Evolutionary conservation across 2,329 filamentous ascomycete species (phyloP).

Genomic region (Aspergillus sp.): DNA sequence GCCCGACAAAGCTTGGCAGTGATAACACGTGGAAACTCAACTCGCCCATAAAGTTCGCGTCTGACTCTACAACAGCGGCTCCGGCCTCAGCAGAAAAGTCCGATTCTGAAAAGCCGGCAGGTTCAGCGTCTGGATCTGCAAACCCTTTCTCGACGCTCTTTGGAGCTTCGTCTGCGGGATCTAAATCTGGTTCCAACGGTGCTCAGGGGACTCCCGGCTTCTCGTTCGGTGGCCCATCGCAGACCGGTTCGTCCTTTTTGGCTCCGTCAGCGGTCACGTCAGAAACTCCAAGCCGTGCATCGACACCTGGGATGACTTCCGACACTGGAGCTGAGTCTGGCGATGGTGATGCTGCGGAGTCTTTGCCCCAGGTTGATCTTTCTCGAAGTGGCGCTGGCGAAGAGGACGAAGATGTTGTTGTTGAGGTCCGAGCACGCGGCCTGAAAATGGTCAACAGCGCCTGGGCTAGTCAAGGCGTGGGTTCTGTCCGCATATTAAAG

Average conservation of each 20-base stretch:
- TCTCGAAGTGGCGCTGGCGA: constrained; percentile 66
- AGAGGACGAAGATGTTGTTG: constrained; percentile 68
- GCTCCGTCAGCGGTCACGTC: constrained; percentile 35
- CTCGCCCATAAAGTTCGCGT: constrained; percentile 50
- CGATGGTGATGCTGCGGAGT: constrained; percentile 56
- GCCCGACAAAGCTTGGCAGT: constrained; percentile 13
- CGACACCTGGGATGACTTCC: constrained; percentile 48
- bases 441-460: constrained; percentile 56
- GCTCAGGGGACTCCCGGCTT: constrained; percentile 34
- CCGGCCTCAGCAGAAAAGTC: constrained; percentile 28
- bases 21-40: constrained; percentile 52
- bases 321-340: constrained; percentile 42
- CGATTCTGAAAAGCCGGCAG: constrained; percentile 20
- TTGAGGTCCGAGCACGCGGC: constrained; percentile 71
- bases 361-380: constrained; percentile 69
- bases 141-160: constrained; percentile 34
- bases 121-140: constrained; percentile 20
- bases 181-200: constrained; percentile 19
- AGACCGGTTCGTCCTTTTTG: constrained; percentile 21
- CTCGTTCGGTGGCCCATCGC: constrained; percentile 37
- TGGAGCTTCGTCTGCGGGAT: constrained; percentile 22
- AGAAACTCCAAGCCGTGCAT: constrained; percentile 43
- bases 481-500: constrained; percentile 69
- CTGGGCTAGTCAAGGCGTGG: constrained; percentile 71
- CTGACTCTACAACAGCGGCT: constrained; percentile 24